Evolutionary conservation across 225 moss, liverwort and hornwort genomes (phyloP), one percentile per base, ranked within the genome.

Genomic region (Pseudisothecium myosuroides): DNA sequence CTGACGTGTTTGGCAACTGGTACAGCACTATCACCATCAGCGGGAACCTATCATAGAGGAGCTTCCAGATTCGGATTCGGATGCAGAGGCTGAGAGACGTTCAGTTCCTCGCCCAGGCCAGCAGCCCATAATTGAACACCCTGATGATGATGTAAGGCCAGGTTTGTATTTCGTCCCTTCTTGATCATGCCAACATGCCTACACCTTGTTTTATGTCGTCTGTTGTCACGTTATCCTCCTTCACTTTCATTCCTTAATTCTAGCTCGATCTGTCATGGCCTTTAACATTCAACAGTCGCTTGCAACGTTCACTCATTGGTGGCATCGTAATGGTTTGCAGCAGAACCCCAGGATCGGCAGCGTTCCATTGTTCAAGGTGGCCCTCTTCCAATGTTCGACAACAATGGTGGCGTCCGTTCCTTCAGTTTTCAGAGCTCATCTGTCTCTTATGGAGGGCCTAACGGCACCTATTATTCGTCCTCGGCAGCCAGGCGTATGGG

Each of bases 361-460:
- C 91, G 88, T 88, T 23, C 92, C 52, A 60, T 91, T 17, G 59
- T 89, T 55, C 94, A 88, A 84, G 88, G 84, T 85, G 93, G 93
- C n/a, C 91, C 93, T 31, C 90, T 95, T 61, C 86, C 91, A 69
- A 72, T 67, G 72, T 73, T 90, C 9, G 87, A 55, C 52, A 89
- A 82, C 69, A 91, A 90, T 66, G 85, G 87, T 89, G 92, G 71
- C 50, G 92, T 23, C 49, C 91, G 87, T 83, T 87, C 87, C 49
- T 95, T 76, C 89, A 95, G 93, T 89, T 95, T 93, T 66, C 93
- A 92, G 86, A 95, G 94, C 89, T 95, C 94, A 66, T 92, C 93
- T 90, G 93, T 95, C 85, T 89, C 94, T 56, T 95, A 95, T 59
- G 94, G 94, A 83, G 94, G 94, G 34, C 89, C 92, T 22, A 93